A percentile compares a stretch with the other conserved stretches of the same genome.
Evolutionary conservation across 2,329 filamentous ascomycete species (phyloP).

Genomic region (Neopestalotiopsis sp.): DNA sequence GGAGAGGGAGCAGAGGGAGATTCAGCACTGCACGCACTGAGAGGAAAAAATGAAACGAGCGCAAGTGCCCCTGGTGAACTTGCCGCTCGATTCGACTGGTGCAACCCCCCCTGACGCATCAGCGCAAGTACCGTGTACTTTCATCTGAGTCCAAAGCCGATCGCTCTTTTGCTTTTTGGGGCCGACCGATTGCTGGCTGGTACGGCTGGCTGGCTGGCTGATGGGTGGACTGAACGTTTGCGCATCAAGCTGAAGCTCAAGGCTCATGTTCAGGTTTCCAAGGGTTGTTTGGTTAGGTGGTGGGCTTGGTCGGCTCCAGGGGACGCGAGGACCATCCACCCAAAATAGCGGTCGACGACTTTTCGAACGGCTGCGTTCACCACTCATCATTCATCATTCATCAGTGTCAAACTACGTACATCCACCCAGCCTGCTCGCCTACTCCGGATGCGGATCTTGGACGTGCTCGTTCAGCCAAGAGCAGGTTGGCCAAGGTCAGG

Average conservation of each 20-base stretch:
- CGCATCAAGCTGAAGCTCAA: background rate
- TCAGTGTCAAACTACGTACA: background rate
- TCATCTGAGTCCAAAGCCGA: background rate
- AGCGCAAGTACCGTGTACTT: constrained; percentile 9
- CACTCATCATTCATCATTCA: background rate
- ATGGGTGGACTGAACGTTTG: background rate
- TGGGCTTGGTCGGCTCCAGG: background rate
- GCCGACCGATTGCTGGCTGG: background rate
- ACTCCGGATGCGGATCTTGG: background rate
- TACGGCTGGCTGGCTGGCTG: background rate
- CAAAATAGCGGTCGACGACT: constrained; percentile 15
- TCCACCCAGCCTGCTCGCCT: background rate
- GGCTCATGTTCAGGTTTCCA: background rate
- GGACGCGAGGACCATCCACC: constrained; percentile 6
- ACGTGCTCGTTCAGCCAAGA: background rate
- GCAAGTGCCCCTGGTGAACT: constrained; percentile 33
- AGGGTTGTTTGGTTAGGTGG: background rate
- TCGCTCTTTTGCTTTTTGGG: background rate
- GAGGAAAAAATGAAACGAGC: constrained; percentile 40
- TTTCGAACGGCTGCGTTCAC: background rate
- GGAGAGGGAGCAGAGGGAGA: background rate
- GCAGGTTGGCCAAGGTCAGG: constrained; percentile 8
- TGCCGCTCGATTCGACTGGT: constrained; percentile 7
- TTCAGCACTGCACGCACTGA: background rate
- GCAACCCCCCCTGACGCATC: constrained; percentile 20